Percentiles rank a stretch among this genome's conserved stretches.
Evolutionary conservation across 208 protist species (phyloP).

Genomic region (Acanthamoeba rhysodes): DNA sequence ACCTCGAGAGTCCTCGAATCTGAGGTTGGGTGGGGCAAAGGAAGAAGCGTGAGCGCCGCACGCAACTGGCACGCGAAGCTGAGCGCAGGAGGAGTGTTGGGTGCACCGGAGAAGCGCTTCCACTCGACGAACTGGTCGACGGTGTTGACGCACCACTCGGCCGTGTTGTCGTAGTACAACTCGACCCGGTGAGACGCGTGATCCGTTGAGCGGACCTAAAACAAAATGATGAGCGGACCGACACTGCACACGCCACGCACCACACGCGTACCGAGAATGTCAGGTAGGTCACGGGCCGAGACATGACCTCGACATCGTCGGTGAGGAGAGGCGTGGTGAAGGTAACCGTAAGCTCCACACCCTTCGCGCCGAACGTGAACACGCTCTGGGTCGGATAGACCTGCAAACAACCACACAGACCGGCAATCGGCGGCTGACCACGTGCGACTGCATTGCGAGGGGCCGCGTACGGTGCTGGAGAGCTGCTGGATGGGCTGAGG

Average conservation of each 20-base stretch:
- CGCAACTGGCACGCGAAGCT: too few relatives aligned
- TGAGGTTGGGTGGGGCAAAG: neutral
- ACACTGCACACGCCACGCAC: neutral
- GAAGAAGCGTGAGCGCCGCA: too few relatives aligned
- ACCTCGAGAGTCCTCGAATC: neutral
- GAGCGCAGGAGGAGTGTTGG: neutral
- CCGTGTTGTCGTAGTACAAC: slow-evolving; percentile 79
- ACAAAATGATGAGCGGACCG: neutral
- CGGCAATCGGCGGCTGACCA: neutral
- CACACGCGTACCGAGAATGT: slow-evolving; percentile 8
- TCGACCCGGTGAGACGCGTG: slow-evolving; percentile 26
- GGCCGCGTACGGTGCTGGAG: neutral
- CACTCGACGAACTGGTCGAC: slow-evolving; percentile 31
- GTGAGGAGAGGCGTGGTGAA: slow-evolving; percentile 75
- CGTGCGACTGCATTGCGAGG: neutral
- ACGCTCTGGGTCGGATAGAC: slow-evolving; percentile 75
- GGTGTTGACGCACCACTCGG: slow-evolving; percentile 70
- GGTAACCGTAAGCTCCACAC: slow-evolving; percentile 74
- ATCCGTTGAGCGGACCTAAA: slow-evolving; percentile 57
- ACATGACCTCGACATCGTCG: slow-evolving; percentile 47
- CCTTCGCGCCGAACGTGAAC: slow-evolving; percentile 68
- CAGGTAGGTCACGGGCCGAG: slow-evolving; percentile 61
- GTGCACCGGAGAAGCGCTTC: neutral
- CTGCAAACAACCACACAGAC: neutral
- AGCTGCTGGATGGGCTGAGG: slow-evolving; percentile 74